These are phyloP conservation scores for Lactifluus subvellereus DNA, from an alignment of 768 basidiomycete species.

Conservation along the genomic window DNA sequence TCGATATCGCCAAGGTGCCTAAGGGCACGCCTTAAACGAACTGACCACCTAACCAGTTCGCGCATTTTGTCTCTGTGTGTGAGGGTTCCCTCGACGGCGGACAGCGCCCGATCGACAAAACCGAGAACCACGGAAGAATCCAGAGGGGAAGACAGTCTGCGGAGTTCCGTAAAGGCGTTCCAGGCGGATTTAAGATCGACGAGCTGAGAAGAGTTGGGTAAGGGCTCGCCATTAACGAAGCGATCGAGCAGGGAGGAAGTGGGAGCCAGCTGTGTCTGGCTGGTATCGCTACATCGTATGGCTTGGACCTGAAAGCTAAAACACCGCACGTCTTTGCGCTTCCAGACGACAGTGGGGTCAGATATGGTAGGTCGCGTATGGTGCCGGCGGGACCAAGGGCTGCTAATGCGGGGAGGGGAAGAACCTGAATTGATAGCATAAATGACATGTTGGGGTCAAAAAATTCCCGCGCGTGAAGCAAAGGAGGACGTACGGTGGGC, in stretches of 20 bases:
- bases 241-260: slow-evolving; percentile 13
- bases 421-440: slow-evolving; percentile 2
- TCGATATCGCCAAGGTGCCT: slow-evolving; percentile 2
- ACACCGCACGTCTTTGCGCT: slow-evolving; percentile 3
- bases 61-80: slow-evolving; percentile 7
- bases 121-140: slow-evolving; percentile 9
- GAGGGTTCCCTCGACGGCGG: slow-evolving; percentile 15
- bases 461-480: background rate
- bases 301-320: slow-evolving; percentile 6
- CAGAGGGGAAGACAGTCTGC: background rate
- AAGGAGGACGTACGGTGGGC: slow-evolving; percentile 17
- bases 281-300: slow-evolving; percentile 1
- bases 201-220: slow-evolving; percentile 10
- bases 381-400: background rate
- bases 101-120: slow-evolving; percentile 21
- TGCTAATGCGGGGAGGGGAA: slow-evolving; percentile 1
- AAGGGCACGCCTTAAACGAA: slow-evolving; percentile 14
- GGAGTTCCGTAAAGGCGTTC: slow-evolving; percentile 14
- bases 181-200: slow-evolving; percentile 20
- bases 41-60: slow-evolving; percentile 17
- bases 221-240: slow-evolving; percentile 17
- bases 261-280: background rate
- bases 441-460: background rate
- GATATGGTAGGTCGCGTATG: background rate
- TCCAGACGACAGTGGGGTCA: background rate